These are phyloP conservation scores for Meyerozyma elateridarum DNA, from an alignment of 1,139 yeast genomes.

Conservation along the genomic window DNA sequence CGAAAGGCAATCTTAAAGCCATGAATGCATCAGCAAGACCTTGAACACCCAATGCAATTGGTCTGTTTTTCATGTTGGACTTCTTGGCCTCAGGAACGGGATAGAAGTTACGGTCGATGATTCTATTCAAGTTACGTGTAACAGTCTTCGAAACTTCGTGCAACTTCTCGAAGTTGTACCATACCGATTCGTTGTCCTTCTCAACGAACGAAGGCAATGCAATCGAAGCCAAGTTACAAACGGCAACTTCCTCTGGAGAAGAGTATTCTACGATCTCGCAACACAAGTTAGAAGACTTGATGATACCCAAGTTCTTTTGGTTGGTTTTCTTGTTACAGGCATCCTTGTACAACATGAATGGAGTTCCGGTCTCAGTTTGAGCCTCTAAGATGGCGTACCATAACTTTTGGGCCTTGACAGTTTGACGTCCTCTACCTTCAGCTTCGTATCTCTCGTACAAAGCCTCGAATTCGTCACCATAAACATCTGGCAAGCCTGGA, in stretches of 20 bases:
- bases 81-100: slow-evolving; percentile 67
- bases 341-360: slow-evolving; percentile 55
- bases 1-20: slow-evolving; percentile 74
- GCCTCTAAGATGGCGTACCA: slow-evolving; percentile 52
- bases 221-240: slow-evolving; percentile 51
- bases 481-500: slow-evolving; percentile 47
- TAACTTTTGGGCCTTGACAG: slow-evolving; percentile 47
- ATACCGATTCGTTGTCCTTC: slow-evolving; percentile 34
- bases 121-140: slow-evolving; percentile 66
- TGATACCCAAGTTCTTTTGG: slow-evolving; percentile 51
- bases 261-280: slow-evolving; percentile 56
- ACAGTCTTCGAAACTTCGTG: slow-evolving; percentile 73
- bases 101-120: slow-evolving; percentile 75
- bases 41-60: slow-evolving; percentile 86
- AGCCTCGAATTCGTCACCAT: slow-evolving; percentile 45
- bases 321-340: slow-evolving; percentile 51
- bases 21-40: slow-evolving; percentile 87
- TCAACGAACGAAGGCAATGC: slow-evolving; percentile 49
- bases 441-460: slow-evolving; percentile 44
- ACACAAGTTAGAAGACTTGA: slow-evolving; percentile 55
- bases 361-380: slow-evolving; percentile 59
- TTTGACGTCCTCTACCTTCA: slow-evolving; percentile 32
- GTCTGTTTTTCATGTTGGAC: slow-evolving; percentile 76
- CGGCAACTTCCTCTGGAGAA: slow-evolving; percentile 52
- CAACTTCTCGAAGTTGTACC: slow-evolving; percentile 65